phyloP scores from a whole-genome alignment of 768 basidiomycete genomes.

The Mrakia hoshinonis region DNA sequence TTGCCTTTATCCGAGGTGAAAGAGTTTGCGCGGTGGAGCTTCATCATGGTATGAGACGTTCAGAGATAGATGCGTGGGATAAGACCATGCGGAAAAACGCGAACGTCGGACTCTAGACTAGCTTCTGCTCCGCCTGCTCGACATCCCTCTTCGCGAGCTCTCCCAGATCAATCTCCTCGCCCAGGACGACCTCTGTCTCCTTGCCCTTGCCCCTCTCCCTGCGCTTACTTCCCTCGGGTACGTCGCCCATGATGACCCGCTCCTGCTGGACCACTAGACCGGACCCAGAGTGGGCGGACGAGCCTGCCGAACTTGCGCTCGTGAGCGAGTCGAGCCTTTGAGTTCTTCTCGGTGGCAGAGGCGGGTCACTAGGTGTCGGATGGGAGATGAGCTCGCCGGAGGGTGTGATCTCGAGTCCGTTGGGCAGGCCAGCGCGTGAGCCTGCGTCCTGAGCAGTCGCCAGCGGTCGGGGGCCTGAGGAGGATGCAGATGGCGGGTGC shows the following conservation, averaged over 20 bases:
- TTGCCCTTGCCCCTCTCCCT: conserved; percentile 4
- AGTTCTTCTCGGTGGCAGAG: not conserved
- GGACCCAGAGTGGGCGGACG: too few species aligned
- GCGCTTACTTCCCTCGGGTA: not conserved
- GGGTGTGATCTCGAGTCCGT: conserved; percentile 15
- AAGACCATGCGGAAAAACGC: too few species aligned
- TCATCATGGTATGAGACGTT: too few species aligned
- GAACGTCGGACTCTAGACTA: too few species aligned
- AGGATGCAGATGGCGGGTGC: not conserved
- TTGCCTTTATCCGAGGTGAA: too few species aligned
- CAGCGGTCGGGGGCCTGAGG: not conserved
- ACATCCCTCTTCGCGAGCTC: too few species aligned
- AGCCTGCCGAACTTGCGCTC: too few species aligned
- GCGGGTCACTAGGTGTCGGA: not conserved
- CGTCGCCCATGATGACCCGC: not conserved
- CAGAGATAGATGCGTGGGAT: too few species aligned
- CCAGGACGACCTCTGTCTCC: not conserved
- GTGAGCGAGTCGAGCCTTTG: not conserved
- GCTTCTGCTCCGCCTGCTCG: too few species aligned
- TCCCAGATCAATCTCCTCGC: too few species aligned
- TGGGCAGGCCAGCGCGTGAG: conserved; percentile 5
- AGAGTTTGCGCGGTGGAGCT: too few species aligned
- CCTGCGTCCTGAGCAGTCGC: conserved; percentile 9
- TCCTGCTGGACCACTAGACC: not conserved
- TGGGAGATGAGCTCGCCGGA: not conserved